phyloP scores from a whole-genome alignment of 768 basidiomycete genomes.

The Leucocoprinus leucothites region DNA sequence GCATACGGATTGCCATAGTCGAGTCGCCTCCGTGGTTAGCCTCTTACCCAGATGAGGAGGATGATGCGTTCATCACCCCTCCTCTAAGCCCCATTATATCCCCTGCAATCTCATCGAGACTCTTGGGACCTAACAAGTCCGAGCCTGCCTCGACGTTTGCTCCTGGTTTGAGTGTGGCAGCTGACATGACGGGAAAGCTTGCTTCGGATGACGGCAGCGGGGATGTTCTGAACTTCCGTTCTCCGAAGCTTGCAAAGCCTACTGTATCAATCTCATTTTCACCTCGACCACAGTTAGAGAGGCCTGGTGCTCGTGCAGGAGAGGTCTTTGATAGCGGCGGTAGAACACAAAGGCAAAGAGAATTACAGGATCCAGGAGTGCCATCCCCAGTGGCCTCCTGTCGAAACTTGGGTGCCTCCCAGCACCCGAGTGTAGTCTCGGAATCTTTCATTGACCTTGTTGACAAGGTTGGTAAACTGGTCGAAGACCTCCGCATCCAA shows the following conservation, averaged over 20 bases:
- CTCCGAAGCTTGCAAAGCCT: not conserved
- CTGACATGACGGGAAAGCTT: not conserved
- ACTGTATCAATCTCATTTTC: not conserved
- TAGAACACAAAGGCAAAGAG: not conserved
- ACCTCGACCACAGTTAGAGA: not conserved
- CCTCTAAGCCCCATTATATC: conserved; percentile 17
- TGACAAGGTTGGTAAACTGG: conserved; percentile 2
- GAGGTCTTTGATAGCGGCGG: not conserved
- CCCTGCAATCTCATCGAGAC: conserved; percentile 13
- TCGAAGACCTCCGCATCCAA: conserved; percentile 5
- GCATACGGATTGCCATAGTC: conserved; percentile 20
- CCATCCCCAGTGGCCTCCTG: not conserved
- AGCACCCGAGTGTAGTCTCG: too few relatives aligned
- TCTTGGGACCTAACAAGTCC: conserved; percentile 4
- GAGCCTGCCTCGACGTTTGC: conserved; percentile 3
- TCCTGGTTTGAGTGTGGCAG: not conserved
- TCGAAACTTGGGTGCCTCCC: too few relatives aligned
- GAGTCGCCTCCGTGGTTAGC: conserved; percentile 28
- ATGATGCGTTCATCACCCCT: conserved; percentile 14
- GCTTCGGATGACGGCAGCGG: conserved; percentile 3
- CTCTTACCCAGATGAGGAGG: conserved; percentile 21
- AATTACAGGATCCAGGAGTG: not conserved
- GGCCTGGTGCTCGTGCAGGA: not conserved
- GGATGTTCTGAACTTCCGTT: not conserved
- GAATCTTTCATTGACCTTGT: conserved; percentile 5